A percentile compares a stretch with the other conserved stretches of the same genome.
phyloP scores from a whole-genome alignment of 108 stramenopile genomes.

The Fragilaria radians region DNA sequence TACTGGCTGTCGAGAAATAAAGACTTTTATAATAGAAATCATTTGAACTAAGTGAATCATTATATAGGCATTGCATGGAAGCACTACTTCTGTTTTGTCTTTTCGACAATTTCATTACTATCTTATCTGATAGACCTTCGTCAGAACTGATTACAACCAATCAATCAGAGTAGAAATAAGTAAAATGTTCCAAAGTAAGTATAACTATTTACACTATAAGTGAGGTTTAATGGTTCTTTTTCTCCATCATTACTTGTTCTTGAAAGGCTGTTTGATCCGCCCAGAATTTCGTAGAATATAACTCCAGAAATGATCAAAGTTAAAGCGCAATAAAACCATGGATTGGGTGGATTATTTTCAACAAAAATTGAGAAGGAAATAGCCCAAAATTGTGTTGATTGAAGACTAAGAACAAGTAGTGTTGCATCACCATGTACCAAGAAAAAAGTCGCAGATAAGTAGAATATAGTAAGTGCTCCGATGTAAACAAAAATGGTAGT shows the following conservation, averaged over 20 bases:
- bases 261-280: neutral
- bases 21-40: neutral
- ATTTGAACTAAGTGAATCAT: neutral
- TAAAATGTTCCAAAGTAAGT: neutral
- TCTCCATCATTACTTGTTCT: neutral
- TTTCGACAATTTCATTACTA: neutral
- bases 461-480: slow-evolving; percentile 31
- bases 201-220: neutral
- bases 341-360: slow-evolving; percentile 29
- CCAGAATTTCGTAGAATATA: slow-evolving; percentile 68
- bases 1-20: neutral
- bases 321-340: slow-evolving; percentile 78
- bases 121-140: neutral
- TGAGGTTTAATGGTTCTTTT: slow-evolving; percentile 2
- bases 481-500: slow-evolving; percentile 39
- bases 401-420: slow-evolving; percentile 58
- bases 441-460: slow-evolving; percentile 44
- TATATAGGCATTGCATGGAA: neutral
- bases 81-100: neutral
- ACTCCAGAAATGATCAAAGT: slow-evolving; percentile 74
- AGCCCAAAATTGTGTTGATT: slow-evolving; percentile 64
- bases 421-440: slow-evolving; percentile 62
- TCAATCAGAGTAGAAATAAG: neutral
- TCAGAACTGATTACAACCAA: neutral
- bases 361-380: slow-evolving; percentile 45